Evolutionary conservation across 345 rosid genomes (phyloP).

Genomic region (Sonneratia caseolaris): DNA sequence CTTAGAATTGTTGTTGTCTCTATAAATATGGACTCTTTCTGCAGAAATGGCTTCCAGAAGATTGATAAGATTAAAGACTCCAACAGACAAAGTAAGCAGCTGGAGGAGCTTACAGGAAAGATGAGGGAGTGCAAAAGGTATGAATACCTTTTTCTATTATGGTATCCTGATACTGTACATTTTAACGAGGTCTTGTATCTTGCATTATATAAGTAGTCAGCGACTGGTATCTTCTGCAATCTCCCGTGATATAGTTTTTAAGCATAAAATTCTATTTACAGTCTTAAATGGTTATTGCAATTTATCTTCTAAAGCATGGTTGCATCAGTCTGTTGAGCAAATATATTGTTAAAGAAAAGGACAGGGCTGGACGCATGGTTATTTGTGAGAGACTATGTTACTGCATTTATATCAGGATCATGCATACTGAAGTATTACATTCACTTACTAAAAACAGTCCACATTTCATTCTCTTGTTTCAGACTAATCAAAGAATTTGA

Average conservation of each 20-base stretch:
- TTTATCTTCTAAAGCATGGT: not conserved
- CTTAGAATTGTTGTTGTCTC: not conserved
- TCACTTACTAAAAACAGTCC: not conserved
- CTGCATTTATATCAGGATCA: not conserved
- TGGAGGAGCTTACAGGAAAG: slow-evolving; percentile 88
- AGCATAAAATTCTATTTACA: not conserved
- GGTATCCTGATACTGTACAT: not conserved
- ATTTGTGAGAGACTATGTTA: not conserved
- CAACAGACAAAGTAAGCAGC: slow-evolving; percentile 83
- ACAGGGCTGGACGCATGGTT: not conserved
- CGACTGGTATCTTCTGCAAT: not conserved
- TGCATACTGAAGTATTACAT: not conserved
- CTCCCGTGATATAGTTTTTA: not conserved
- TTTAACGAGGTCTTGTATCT: not conserved
- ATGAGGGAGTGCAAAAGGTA: slow-evolving; percentile 98
- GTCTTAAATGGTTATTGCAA: not conserved
- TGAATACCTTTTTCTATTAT: not conserved
- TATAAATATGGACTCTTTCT: not conserved
- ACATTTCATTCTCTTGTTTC: slow-evolving; percentile 16
- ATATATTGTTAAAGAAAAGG: not conserved
- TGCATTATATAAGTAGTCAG: not conserved
- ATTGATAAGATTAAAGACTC: slow-evolving; percentile 92
- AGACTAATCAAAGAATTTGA: slow-evolving; percentile 91
- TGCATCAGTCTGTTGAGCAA: not conserved
- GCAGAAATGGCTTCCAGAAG: slow-evolving; percentile 96